phyloP scores from a whole-genome alignment of 2,329 filamentous ascomycete species.

The Fusarium sarcochroum region DNA sequence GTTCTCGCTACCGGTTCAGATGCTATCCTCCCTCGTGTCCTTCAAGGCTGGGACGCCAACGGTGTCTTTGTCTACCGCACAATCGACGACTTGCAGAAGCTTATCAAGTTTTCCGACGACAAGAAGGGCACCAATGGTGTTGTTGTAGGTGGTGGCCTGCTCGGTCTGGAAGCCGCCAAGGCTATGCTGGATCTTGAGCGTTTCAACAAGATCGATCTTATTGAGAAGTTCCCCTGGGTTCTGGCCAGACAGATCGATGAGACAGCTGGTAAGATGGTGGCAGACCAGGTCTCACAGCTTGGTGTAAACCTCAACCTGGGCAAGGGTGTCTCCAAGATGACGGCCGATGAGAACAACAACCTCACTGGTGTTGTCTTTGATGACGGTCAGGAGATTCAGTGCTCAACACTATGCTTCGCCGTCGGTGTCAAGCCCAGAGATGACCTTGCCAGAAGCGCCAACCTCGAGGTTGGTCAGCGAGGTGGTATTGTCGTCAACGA shows the following conservation, averaged over 20 bases:
- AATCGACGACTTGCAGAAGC: constrained; percentile 82
- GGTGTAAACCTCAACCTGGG: constrained; percentile 85
- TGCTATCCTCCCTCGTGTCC: constrained; percentile 78
- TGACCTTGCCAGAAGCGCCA: constrained; percentile 77
- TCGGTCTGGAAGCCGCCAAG: constrained; percentile 91
- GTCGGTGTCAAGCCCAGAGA: constrained; percentile 88
- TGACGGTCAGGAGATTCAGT: constrained; percentile 82
- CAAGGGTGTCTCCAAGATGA: constrained; percentile 80
- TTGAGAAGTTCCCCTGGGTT: constrained; percentile 88
- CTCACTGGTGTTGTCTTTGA: constrained; percentile 84
- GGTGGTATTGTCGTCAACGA: constrained; percentile 81
- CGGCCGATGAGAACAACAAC: constrained; percentile 75
- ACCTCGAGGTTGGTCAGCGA: constrained; percentile 79
- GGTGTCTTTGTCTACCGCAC: constrained; percentile 93
- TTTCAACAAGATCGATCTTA: constrained; percentile 80
- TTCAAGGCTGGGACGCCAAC: constrained; percentile 82
- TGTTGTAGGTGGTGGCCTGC: constrained; percentile 86
- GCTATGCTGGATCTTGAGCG: constrained; percentile 89
- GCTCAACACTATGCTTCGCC: constrained; percentile 88
- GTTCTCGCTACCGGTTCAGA: constrained; percentile 90
- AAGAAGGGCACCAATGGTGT: constrained; percentile 78
- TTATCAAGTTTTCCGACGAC: constrained; percentile 79
- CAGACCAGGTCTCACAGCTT: constrained; percentile 83
- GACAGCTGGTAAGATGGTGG: constrained; percentile 85
- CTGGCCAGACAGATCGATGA: constrained; percentile 85